Base-by-base conservation (phyloP, 345 rosid genomes). In the Eucalyptus microcorys region DNA sequence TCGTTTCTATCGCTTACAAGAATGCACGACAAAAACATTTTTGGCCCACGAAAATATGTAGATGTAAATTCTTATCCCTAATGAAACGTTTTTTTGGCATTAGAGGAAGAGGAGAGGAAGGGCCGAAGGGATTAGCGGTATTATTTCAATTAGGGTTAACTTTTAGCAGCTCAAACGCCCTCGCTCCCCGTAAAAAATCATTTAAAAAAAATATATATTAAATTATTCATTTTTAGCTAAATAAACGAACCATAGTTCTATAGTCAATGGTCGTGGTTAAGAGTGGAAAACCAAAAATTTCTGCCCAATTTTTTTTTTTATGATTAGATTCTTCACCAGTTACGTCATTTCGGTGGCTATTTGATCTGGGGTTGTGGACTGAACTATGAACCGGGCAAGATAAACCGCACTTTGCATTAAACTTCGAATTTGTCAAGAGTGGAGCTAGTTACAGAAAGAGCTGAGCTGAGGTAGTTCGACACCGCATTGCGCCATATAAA, bases 191-290 rank as follows among this genome's bases (percentile, higher is more conserved):
- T n/a, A n/a, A 37, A 37, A 37, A 37, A 37, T 76, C 0, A 21
- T 21, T 76, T 66, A 7, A 15, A 7, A 15, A 64, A 24, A 2
- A 0, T 2, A 26, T 10, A 10, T 57, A 26, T 26, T 1, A 7
- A 57, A 26, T 57, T 27, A 59, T 27, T 61, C 17, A 61, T 13
- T 61, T 61, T 61, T 14, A 27, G 4, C 32, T 12, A 27, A 61
- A 61, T 8, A 27, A 61, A 61, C 0, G 8, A 61, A 4, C 2
- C 68, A 13, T 13, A 59, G 0, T 3, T 61, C 0, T 27, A 27
- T 13, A 61, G 34, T 61, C 34, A 61, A 61, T 1, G 8, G 68
- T 61, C 0, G 2, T 27, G 34, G 68, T 61, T 6, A 30, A 30
- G 68, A 61, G 68, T 30, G 68, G 1, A 3, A 61, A 61, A 61